Base-by-base conservation (phyloP, 2,329 filamentous ascomycete species). In the Arachnomyces sp. region DNA sequence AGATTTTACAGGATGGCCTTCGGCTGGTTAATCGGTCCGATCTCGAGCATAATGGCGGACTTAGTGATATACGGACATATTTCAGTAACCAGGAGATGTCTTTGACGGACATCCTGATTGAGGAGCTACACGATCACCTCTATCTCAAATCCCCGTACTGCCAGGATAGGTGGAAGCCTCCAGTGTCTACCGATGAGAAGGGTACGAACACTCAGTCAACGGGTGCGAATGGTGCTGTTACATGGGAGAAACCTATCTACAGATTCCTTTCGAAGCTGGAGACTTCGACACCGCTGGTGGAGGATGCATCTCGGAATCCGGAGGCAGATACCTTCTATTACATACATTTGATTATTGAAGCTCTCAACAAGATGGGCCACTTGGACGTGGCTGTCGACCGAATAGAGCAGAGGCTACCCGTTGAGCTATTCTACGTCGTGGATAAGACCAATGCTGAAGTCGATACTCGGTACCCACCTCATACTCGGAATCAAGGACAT, bases 131-230 rank as follows among this genome's bases (percentile, higher is more conserved):
- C 58, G 92, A 94, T 59, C 92, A 98, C 64, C 73, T 98, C 3
- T 98, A 98, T 58, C 77, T 98, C 30, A 96, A 96, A 60, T 96
- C 90, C 3, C 92, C 90, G 0, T 98, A 98, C 59, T 96, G 90
- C 57, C 88, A 94, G 58, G 87, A 94, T 58, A 75, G 92, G 50
- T 98, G 92, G 92, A 93, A 94, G 62, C 77, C 76, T 43, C 77
- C 94, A 44, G 49, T 44, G 5, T 49, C 56, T 3, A 64, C 67
- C 14, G 58, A 56, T 31, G 63, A 63, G 28, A 48, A 48, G 40
- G 45, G 46, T 31, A 44, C 45, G 44, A 50, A 29, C 29, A 51
- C 9, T 44, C 51, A 36, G n/a, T 9, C 20, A 25, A 9, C 9
- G 5, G 55, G 43, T 31, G 52, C 51, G 46, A 46, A 51, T 31